Base-by-base conservation (phyloP, 768 basidiomycete species). In the Tulasnella sp. region DNA sequence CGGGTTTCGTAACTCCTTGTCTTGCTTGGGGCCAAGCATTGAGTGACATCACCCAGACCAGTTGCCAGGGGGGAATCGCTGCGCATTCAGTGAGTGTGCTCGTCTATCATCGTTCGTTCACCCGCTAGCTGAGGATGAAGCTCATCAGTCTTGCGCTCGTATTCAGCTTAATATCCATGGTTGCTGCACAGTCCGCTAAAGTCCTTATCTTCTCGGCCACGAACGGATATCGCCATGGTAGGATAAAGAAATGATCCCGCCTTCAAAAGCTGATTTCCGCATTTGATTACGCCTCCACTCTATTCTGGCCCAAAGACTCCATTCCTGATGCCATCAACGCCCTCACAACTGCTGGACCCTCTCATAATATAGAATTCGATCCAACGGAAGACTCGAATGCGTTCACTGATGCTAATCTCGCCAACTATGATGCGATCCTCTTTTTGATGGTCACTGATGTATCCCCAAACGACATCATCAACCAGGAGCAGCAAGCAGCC, bases 311-410 rank as follows among this genome's bases (percentile, higher is more conserved):
- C 72, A 2, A 48, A 78, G 77, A 93, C 81, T 92, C 91, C 3
- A 94, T 94, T 79, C 93, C 93, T 0, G 90, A 90, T 1, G 93
- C 93, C 4, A 89, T 93, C 40, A 85, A 89, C 64, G 89, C 89
- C 0, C 85, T 94, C 58, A 88, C 88, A 79, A 84, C 86, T 1
- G 87, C 86, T 34, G 88, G 88, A 1, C 54, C 50, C 37, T 48
- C 77, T 28, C 77, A 91, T 79, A 86, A 90, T 81, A 87, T 91
- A 76, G 76, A 86, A 34, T 93, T 94, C 80, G 90, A 91, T 75
- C 88, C 90, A 79, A 92, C 93, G 2, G 94, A 94, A 83, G 92
- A 94, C 80, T 85, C 85, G 81, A 82, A 83, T 0, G 85, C 85
- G 81, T 94, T 94, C 85, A 92, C 86, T 7, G 89, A 91, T 81